A percentile compares a stretch with the other conserved stretches of the same genome.
Conservation (phyloP, 2,329 filamentous ascomycete species). For the Cladosporium sp. region DNA sequence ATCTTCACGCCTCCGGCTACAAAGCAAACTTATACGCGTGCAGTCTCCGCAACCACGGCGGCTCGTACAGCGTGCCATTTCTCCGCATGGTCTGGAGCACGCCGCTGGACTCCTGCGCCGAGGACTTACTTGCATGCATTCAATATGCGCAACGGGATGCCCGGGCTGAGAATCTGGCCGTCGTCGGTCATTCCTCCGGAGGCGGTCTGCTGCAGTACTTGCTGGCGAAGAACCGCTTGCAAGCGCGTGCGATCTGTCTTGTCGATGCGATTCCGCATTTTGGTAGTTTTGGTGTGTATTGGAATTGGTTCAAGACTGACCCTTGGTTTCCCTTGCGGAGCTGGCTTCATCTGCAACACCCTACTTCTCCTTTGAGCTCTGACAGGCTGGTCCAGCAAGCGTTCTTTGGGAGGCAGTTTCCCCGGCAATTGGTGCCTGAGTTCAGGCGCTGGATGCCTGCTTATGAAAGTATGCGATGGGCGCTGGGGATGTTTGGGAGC, state of each 20-base stretch:
- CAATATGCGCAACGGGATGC: constrained; percentile 23
- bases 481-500: constrained; percentile 42
- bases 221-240: constrained; percentile 35
- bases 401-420: constrained; percentile 48
- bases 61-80: constrained; percentile 49
- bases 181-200: constrained; percentile 49
- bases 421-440: constrained; percentile 35
- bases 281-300: constrained; percentile 36
- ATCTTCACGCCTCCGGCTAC: constrained; percentile 35
- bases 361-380: constrained; percentile 50
- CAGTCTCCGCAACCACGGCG: constrained; percentile 50
- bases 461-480: constrained; percentile 53
- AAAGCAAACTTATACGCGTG: constrained; percentile 50
- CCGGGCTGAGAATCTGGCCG: constrained; percentile 28
- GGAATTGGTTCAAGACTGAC: constrained; percentile 45
- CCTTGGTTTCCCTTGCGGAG: constrained; percentile 46
- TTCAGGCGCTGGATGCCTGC: constrained; percentile 43
- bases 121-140: constrained; percentile 44
- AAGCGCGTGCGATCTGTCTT: constrained; percentile 8
- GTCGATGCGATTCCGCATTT: constrained; percentile 15
- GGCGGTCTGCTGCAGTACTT: constrained; percentile 49
- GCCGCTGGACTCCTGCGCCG: constrained; percentile 37
- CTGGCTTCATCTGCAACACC: constrained; percentile 45
- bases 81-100: constrained; percentile 46
- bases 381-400: constrained; percentile 44